Conservation (phyloP, 2,329 filamentous ascomycete genomes). For the Graphilbum ipis-grandicollis region DNA sequence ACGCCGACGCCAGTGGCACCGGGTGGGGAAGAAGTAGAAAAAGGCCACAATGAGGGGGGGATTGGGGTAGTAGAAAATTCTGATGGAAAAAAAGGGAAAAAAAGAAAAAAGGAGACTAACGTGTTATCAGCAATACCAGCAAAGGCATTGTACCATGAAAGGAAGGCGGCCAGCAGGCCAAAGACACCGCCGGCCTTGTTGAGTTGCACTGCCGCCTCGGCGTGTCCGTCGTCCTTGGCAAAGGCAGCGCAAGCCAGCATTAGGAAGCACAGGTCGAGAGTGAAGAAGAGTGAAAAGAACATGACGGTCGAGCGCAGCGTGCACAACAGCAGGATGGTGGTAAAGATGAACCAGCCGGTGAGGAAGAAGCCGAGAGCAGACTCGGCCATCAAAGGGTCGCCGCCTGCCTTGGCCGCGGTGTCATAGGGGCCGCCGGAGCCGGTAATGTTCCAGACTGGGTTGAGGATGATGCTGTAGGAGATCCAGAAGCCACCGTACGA, state of each 20-base stretch:
- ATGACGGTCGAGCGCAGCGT: slow-evolving; percentile 62
- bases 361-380: slow-evolving; percentile 60
- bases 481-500: slow-evolving; percentile 81
- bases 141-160: slow-evolving; percentile 77
- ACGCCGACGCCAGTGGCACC: background rate
- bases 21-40: background rate
- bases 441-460: slow-evolving; percentile 46
- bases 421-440: slow-evolving; percentile 26
- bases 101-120: slow-evolving; percentile 20
- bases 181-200: slow-evolving; percentile 62
- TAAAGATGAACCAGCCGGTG: slow-evolving; percentile 74
- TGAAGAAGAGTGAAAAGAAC: slow-evolving; percentile 64
- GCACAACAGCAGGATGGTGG: slow-evolving; percentile 53
- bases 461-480: slow-evolving; percentile 53
- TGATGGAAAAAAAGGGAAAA: slow-evolving; percentile 1
- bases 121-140: slow-evolving; percentile 62
- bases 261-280: slow-evolving; percentile 59
- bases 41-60: no score
- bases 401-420: slow-evolving; percentile 4
- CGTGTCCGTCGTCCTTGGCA: slow-evolving; percentile 32
- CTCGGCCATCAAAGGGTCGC: slow-evolving; percentile 26
- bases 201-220: slow-evolving; percentile 26
- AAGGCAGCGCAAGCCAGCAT: slow-evolving; percentile 50
- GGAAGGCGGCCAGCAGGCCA: slow-evolving; percentile 63
- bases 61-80: slow-evolving; percentile 1